Base-by-base conservation (phyloP, 2,329 filamentous ascomycete genomes). In the Diaporthe amygdali region DNA sequence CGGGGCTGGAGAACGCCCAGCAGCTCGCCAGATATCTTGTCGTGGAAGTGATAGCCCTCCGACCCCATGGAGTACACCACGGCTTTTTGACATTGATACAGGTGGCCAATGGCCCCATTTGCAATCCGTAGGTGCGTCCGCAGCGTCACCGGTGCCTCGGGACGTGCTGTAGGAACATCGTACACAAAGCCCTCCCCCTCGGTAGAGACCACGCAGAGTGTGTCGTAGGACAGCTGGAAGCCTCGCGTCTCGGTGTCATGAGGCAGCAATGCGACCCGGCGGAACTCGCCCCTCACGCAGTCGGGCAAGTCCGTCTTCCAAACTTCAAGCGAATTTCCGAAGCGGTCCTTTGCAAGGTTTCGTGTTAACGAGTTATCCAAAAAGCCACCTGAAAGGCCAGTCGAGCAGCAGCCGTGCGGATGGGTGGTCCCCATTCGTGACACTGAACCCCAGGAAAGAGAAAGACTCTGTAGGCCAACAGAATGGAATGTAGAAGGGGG, bases 151-250 rank as follows among this genome's bases (percentile, higher is more conserved):
- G 80, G 78, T 2, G 77, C 76, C 37, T 79, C 73, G 5, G 61
- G 55, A 30, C 46, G 52, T 15, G 46, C 25, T 32, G 46, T 32
- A 30, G 63, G 51, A 32, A 85, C 79, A 68, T 85, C 82, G 71
- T 85, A 86, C 1, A 86, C 82, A 73, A 84, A 85, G 1, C 82
- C 84, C 39, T 81, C 76, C 3, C 82, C 83, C 68, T 85, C 74
- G 17, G 77, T 82, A 0, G 84, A 85, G 0, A 84, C 84, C 9
- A 86, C 84, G 68, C 84, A 85, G 2, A 86, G 79, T 0, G 81
- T 84, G 71, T 79, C 77, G 71, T 81, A 80, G 1, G 80, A 82
- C 22, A 86, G 75, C 70, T 85, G 84, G 63, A 84, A 86, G 15
- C 84, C 84, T 76, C 84, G 77, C 1, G 82, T 85, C 74, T 82